Conservation (phyloP, 345 rosid species). For the Cardamine occulta region DNA sequence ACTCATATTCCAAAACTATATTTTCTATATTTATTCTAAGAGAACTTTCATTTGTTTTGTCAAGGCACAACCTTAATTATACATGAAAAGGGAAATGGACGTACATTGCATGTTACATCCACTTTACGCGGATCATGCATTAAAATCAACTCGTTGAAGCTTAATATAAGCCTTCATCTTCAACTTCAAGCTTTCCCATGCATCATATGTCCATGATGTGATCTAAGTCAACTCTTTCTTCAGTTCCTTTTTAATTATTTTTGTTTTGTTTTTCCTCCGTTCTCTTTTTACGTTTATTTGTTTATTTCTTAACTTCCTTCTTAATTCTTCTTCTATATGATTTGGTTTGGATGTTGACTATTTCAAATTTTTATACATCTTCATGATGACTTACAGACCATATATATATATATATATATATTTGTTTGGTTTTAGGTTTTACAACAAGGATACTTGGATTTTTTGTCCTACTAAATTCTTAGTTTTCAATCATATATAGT, state of each 20-base stretch:
- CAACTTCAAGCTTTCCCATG: slow-evolving; percentile 37
- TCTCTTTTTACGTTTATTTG: background rate
- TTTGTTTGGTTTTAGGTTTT: background rate
- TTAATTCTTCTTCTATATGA: background rate
- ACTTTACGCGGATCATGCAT: slow-evolving; percentile 36
- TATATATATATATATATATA: background rate
- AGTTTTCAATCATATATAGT: background rate
- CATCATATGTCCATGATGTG: background rate
- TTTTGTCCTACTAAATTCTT: background rate
- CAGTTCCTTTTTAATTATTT: background rate
- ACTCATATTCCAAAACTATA: background rate
- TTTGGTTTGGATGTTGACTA: background rate
- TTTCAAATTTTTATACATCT: background rate
- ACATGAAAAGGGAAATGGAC: slow-evolving; percentile 22
- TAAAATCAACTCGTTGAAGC: slow-evolving; percentile 25
- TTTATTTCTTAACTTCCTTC: background rate
- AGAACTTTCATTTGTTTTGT: background rate
- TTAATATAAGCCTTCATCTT: slow-evolving; percentile 29
- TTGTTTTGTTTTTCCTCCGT: background rate
- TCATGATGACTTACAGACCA: background rate
- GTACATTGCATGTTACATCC: slow-evolving; percentile 40
- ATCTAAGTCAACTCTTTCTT: slow-evolving; percentile 19
- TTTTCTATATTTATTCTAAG: background rate
- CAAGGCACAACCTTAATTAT: background rate
- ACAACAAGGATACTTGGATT: no score